Evolutionary conservation across 352 stramenopile genomes (phyloP).

Genomic region (Aphanomyces astaci): DNA sequence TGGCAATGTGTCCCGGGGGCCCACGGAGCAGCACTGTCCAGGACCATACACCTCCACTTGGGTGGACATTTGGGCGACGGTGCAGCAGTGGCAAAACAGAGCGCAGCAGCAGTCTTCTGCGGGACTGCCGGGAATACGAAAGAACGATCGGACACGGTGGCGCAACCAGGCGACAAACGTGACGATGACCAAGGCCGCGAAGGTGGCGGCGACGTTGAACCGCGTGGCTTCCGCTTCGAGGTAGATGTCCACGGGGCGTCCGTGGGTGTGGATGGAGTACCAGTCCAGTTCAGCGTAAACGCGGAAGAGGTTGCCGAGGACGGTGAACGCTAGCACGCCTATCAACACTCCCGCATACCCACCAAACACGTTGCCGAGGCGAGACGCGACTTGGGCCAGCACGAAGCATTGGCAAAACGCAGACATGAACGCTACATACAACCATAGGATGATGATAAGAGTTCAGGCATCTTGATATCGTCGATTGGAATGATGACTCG

Average conservation of each 20-base stretch:
- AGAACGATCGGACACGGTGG: background rate
- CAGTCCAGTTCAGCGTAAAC: slow-evolving; percentile 26
- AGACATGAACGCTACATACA: slow-evolving; percentile 6
- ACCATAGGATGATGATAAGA: background rate
- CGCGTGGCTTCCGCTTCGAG: background rate
- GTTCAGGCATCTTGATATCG: background rate
- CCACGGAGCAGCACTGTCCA: background rate
- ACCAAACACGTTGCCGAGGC: slow-evolving; percentile 15
- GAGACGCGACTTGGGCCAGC: slow-evolving; percentile 12
- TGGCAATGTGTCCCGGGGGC: background rate
- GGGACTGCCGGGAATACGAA: background rate
- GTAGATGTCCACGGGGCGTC: background rate
- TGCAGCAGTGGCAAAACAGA: background rate
- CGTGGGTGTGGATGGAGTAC: slow-evolving; percentile 27
- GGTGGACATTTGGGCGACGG: background rate
- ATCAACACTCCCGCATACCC: background rate
- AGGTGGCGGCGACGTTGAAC: background rate
- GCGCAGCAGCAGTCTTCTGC: slow-evolving; percentile 9
- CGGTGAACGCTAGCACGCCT: background rate
- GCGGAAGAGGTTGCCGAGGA: slow-evolving; percentile 6
- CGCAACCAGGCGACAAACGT: slow-evolving; percentile 11
- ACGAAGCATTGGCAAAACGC: background rate
- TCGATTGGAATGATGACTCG: background rate
- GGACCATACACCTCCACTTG: background rate
- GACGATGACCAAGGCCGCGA: slow-evolving; percentile 5